A percentile compares a stretch with the other conserved stretches of the same genome.
Conservation (phyloP, 768 basidiomycete genomes). For the Mycena galopus region DNA sequence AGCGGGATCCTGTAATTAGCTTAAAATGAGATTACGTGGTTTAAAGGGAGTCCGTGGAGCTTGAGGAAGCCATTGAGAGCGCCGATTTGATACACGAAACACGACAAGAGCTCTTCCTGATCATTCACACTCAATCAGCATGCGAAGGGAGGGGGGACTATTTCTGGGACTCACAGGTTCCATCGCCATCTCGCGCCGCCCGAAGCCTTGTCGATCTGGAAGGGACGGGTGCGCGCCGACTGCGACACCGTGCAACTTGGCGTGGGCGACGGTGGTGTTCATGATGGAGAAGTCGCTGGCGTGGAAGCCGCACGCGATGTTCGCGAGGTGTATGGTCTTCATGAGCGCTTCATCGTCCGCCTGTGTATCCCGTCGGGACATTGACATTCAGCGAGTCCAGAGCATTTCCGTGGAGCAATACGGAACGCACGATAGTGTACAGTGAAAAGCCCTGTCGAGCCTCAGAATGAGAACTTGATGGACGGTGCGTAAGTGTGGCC, state of each 20-base stretch:
- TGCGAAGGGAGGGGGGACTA: neutral
- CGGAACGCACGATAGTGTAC: constrained; percentile 56
- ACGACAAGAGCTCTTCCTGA: constrained; percentile 69
- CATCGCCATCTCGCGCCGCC: constrained; percentile 73
- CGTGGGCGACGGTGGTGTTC: constrained; percentile 70
- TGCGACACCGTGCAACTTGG: constrained; percentile 66
- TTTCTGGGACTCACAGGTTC: constrained; percentile 55
- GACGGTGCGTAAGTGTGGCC: neutral
- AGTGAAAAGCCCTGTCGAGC: constrained; percentile 63
- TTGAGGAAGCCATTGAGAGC: constrained; percentile 72
- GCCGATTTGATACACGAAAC: constrained; percentile 78
- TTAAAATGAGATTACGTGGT: constrained; percentile 58
- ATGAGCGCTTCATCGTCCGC: constrained; percentile 66
- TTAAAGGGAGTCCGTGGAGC: constrained; percentile 61
- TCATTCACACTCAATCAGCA: neutral
- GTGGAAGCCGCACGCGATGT: constrained; percentile 79
- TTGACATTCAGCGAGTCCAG: neutral
- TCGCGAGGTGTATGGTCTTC: constrained; percentile 70
- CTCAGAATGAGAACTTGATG: neutral
- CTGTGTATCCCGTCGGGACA: no score
- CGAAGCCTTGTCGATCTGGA: constrained; percentile 75
- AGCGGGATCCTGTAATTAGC: neutral
- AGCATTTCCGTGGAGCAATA: neutral
- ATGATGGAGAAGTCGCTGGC: constrained; percentile 77
- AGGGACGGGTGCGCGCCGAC: constrained; percentile 80